Base-by-base conservation (phyloP, 768 basidiomycete genomes). In the Clitopilus hobsonii region DNA sequence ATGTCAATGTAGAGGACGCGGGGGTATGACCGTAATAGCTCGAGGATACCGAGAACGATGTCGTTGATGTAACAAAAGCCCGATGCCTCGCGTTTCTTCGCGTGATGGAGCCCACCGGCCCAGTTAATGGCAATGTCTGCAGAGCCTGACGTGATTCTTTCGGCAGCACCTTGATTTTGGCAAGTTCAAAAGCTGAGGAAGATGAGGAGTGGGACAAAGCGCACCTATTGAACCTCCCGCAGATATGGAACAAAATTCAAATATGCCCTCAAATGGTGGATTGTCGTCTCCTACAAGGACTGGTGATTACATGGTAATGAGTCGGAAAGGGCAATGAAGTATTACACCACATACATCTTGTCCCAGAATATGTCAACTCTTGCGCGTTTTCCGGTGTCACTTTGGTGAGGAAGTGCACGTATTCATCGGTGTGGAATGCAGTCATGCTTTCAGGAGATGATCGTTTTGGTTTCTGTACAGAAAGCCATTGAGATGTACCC, bases 1-100 rank as follows among this genome's bases (percentile, higher is more conserved):
- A 98, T 94, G 71, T 99, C 96, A 69, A 99, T 88, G 67, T 99
- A 98, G 26, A 99, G 74, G 14, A 99, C 96, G 52, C 97, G 86
- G 2, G 91, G 79, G 64, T 85, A 84, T 54, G 77, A 83, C 60
- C 94, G 83, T n/a, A 96, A 75, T 6, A 99, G 85, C 69, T 97
- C 96, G 49, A 99, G 80, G 32, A 97, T 96, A 41, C 86, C 89
- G 23, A 98, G 85, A 0, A 97, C 94, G 67, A 98, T 99, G 69
- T 95, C 91, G 69, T 99, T 99, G 72, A 98, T 88, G 76, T 98
- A 99, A 77, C 97, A 99, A 72, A 99, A 99, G 13, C 97, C 97
- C 6, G 90, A 91, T 0, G 96, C 97, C 73, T 98, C 97, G 54
- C 91, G 84, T 69, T 98, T 98, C 74, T 99, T 99, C n/a, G 97